Evolutionary conservation across 1,284 basidiomycete species (phyloP), one percentile per base, ranked within the genome.

Genomic region (Trichosporon ovoides): DNA sequence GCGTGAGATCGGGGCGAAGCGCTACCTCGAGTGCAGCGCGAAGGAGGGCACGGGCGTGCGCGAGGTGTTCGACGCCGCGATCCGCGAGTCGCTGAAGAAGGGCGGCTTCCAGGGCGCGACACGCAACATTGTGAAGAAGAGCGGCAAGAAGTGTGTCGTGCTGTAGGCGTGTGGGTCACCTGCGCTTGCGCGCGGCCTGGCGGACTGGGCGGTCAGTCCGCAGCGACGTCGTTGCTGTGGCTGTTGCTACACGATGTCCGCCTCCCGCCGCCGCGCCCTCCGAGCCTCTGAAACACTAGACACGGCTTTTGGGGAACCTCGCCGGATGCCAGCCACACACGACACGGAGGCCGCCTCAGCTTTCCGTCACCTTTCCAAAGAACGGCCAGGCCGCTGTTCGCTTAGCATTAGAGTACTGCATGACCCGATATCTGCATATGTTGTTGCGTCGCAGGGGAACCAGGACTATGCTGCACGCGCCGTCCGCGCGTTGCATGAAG

Each of bases 11-110:
- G 91, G 91, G 20, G 94, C 95, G n/a, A 87, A 85, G 50, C 68
- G 75, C 74, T 98, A 98, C 75, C 81, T 90, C 64, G 94, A 99
- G 78, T 99, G 95, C 78, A 91, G 88, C 19, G 91, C 95, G 49
- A 95, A 96, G 81, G 87, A 87, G 20, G 89, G 91, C 14, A 81
- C 82, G 28, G 92, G 92, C 38, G 92, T 98, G 33, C 85, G 88
- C 62, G 91, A 95, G 57, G 94, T 98, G 48, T 99, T 99, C 77
- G 84, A 88, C 61, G 83, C 89, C 10, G 95, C 95, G 6, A 79
- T 97, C 55, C 85, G 85, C 73, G 91, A 95, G 80, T 90, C 91
- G 69, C 83, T 94, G 84, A 85, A 82, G 65, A 71, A 68, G 60
- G 63, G 68, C 5, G 68, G 65, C 60, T 86, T 87, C 84, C 83